phyloP scores from a whole-genome alignment of 2,329 filamentous ascomycete species.

The Talaromyces amestolkiae region DNA sequence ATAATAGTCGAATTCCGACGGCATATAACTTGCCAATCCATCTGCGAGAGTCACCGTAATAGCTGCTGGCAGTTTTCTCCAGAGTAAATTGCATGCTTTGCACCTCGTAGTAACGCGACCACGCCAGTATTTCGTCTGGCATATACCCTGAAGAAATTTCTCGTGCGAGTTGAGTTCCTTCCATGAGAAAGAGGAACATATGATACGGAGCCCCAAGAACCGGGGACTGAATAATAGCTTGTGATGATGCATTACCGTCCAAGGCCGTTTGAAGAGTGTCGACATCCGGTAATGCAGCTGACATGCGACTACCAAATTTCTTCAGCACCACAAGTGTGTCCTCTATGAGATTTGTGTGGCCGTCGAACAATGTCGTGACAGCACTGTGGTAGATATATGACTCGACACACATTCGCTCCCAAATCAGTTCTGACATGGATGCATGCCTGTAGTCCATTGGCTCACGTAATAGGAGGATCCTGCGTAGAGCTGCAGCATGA shows the following conservation, averaged over 20 bases:
- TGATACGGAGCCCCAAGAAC: slow-evolving; percentile 17
- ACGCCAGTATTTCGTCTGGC: slow-evolving; percentile 2
- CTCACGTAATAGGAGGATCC: slow-evolving; percentile 12
- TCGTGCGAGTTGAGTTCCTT: slow-evolving; percentile 14
- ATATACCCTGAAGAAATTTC: background rate
- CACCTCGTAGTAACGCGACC: slow-evolving; percentile 15
- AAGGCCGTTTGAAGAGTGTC: background rate
- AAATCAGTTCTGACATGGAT: slow-evolving; percentile 11
- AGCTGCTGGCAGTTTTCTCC: background rate
- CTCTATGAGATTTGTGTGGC: slow-evolving; percentile 4
- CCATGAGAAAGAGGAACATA: slow-evolving; percentile 16
- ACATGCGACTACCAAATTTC: slow-evolving; percentile 5
- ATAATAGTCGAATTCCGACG: slow-evolving; percentile 14
- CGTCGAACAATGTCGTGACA: slow-evolving; percentile 16
- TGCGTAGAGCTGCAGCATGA: slow-evolving; percentile 13
- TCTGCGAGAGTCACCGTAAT: slow-evolving; percentile 14
- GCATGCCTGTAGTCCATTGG: slow-evolving; percentile 7
- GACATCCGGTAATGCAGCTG: background rate
- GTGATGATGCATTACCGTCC: background rate
- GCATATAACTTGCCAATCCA: slow-evolving; percentile 18
- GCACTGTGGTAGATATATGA: slow-evolving; percentile 18
- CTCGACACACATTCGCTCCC: slow-evolving; percentile 19
- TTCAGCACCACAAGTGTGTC: slow-evolving; percentile 12
- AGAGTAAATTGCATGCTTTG: slow-evolving; percentile 7
- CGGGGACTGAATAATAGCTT: slow-evolving; percentile 4